Conservation (phyloP, 495 filamentous ascomycete genomes). For the Daldinia bambusicola region DNA sequence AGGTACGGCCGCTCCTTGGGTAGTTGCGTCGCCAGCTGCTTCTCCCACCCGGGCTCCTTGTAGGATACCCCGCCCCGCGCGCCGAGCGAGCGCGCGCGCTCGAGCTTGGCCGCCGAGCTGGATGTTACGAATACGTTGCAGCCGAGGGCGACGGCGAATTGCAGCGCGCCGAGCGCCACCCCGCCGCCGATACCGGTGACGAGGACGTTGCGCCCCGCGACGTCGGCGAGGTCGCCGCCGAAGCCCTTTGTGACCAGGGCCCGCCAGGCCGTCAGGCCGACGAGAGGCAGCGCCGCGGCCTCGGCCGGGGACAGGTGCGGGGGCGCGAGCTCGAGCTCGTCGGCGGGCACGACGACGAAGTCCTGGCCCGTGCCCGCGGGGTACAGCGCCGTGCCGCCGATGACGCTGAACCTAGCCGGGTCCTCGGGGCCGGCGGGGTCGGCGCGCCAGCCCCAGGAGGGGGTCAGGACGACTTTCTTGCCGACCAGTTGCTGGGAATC, state of each 20-base stretch:
- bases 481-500: conserved; percentile 56
- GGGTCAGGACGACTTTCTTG: conserved; percentile 79
- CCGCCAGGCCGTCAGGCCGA: conserved; percentile 87
- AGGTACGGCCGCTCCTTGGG: conserved; percentile 68
- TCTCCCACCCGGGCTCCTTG: conserved; percentile 73
- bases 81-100: conserved; percentile 69
- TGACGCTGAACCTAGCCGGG: conserved; percentile 67
- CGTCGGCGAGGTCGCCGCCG: conserved; percentile 71
- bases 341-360: conserved; percentile 71
- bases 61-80: conserved; percentile 77
- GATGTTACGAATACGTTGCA: conserved; percentile 76
- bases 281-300: conserved; percentile 82
- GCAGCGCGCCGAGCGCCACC: conserved; percentile 75
- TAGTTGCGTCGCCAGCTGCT: conserved; percentile 66
- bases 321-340: conserved; percentile 79
- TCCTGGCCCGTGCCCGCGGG: conserved; percentile 77
- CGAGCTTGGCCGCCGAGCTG: conserved; percentile 71
- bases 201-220: conserved; percentile 71
- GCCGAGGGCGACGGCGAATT: conserved; percentile 74
- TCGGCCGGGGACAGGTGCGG: conserved; percentile 74
- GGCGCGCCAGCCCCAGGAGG: conserved; percentile 77
- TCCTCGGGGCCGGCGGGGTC: conserved; percentile 78
- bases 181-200: conserved; percentile 85
- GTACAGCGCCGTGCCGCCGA: conserved; percentile 74
- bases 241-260: conserved; percentile 77